Conservation (phyloP, 2,329 filamentous ascomycete species). For the Berkeleyomyces rouxiae region DNA sequence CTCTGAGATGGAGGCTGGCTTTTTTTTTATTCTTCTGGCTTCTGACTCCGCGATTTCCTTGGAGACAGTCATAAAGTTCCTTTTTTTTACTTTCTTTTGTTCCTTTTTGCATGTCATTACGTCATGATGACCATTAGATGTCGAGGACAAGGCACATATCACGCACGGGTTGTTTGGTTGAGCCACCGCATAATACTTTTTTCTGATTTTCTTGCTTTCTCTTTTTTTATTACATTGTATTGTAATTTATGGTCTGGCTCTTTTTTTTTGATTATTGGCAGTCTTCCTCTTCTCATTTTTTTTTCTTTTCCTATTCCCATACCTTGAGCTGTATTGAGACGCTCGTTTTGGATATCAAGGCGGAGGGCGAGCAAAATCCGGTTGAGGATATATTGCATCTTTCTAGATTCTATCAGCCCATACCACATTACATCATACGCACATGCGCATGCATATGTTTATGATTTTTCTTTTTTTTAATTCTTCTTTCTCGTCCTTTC, state of each 20-base stretch:
- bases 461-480: neutral
- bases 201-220: neutral
- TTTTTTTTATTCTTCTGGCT: neutral
- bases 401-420: neutral
- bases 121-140: neutral
- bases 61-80: neutral
- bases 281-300: neutral
- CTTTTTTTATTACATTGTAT: neutral
- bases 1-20: neutral
- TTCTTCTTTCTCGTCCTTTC: neutral
- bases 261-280: neutral
- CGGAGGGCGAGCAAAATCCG: neutral
- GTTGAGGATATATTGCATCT: neutral
- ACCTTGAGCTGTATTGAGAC: neutral
- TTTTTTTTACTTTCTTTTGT: neutral
- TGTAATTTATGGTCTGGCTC: neutral
- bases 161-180: too few relatives aligned
- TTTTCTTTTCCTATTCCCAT: neutral
- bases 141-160: too few relatives aligned
- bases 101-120: neutral
- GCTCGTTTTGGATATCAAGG: neutral
- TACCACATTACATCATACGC: neutral
- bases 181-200: too few relatives aligned
- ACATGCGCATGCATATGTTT: neutral
- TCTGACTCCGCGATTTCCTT: too few relatives aligned